Evolutionary conservation across 352 stramenopile species (phyloP).

Genomic region (Lagenidium giganteum): DNA sequence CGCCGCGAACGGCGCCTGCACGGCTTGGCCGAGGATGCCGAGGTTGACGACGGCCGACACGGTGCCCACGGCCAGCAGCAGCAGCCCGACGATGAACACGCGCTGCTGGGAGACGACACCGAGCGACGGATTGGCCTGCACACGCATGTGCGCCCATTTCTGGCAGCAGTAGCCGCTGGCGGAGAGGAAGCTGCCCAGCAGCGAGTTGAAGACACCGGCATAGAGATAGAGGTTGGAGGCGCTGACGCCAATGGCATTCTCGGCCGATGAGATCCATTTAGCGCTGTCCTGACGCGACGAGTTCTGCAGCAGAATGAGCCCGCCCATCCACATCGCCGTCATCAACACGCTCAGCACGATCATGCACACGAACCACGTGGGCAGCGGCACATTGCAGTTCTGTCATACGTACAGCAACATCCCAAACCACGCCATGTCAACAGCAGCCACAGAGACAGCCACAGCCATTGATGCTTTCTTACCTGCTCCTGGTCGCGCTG

Average conservation of each 20-base stretch:
- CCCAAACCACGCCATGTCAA: too few relatives aligned
- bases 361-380: slow-evolving; percentile 46
- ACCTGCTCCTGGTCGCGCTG: too few relatives aligned
- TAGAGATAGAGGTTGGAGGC: slow-evolving; percentile 40
- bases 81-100: slow-evolving; percentile 45
- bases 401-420: not conserved
- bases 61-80: slow-evolving; percentile 59
- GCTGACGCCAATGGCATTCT: slow-evolving; percentile 5
- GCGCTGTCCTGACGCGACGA: slow-evolving; percentile 9
- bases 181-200: slow-evolving; percentile 71
- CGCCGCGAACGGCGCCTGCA: slow-evolving; percentile 73
- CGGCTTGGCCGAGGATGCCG: slow-evolving; percentile 64
- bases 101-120: slow-evolving; percentile 59
- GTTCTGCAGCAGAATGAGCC: slow-evolving; percentile 37
- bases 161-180: slow-evolving; percentile 80
- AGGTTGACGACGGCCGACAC: slow-evolving; percentile 70
- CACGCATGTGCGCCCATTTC: slow-evolving; percentile 61
- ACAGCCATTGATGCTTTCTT: too few relatives aligned
- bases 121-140: slow-evolving; percentile 38
- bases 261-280: not conserved
- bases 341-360: slow-evolving; percentile 32
- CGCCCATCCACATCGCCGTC: slow-evolving; percentile 41
- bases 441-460: too few relatives aligned
- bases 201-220: slow-evolving; percentile 63
- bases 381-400: slow-evolving; percentile 14